Percentiles rank a stretch among this genome's conserved stretches.
phyloP scores from a whole-genome alignment of 148 eudicot species.

The Euryodendron excelsum region DNA sequence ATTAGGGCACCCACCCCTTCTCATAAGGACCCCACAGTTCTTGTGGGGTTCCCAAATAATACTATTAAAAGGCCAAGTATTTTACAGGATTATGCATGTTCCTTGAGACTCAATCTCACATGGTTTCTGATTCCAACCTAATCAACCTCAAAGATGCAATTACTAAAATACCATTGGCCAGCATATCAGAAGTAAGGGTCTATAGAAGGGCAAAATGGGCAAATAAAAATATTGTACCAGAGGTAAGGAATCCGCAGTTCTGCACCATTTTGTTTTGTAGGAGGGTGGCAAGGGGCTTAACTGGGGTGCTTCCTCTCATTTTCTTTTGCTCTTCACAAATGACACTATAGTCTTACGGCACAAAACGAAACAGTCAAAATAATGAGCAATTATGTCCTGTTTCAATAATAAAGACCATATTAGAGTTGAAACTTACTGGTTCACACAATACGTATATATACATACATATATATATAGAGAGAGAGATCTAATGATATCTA shows the following conservation, averaged over 20 bases:
- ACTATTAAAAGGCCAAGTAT: too few species aligned
- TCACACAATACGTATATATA: background rate
- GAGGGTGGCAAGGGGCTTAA: too few species aligned
- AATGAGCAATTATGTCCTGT: conserved; percentile 5
- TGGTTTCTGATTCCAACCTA: conserved; percentile 28
- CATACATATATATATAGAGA: conserved; percentile 1
- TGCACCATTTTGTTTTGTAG: too few species aligned
- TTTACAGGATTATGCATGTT: conserved; percentile 33
- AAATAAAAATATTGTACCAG: background rate
- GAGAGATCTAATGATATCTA: conserved; percentile 7
- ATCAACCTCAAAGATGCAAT: background rate
- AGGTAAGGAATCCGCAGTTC: conserved; percentile 17
- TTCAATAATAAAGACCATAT: background rate
- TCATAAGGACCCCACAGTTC: background rate
- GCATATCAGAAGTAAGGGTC: background rate
- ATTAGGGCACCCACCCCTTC: too few species aligned
- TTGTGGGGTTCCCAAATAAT: too few species aligned
- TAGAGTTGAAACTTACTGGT: conserved; percentile 9
- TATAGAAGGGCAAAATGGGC: background rate
- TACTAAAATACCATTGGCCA: conserved; percentile 1
- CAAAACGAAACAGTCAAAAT: background rate
- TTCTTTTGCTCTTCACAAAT: conserved; percentile 14
- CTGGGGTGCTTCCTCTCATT: conserved; percentile 26
- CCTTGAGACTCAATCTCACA: conserved; percentile 21
- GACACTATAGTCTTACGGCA: too few species aligned